Conservation (phyloP, 2,329 filamentous ascomycete genomes). For the Hypoxylon sp. region DNA sequence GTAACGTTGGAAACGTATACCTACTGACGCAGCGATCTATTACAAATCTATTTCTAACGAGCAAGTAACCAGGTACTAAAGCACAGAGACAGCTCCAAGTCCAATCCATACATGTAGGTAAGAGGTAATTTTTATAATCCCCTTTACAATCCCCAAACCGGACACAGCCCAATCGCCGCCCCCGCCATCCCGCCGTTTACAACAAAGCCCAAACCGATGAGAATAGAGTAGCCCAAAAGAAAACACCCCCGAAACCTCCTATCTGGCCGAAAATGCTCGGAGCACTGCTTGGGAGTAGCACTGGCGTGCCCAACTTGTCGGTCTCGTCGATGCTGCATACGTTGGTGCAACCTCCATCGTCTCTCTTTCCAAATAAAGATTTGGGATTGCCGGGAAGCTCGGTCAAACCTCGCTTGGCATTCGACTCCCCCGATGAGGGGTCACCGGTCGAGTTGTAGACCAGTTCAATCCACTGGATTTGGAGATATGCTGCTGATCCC, state of each 20-base stretch:
- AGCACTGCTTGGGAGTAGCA: slow-evolving; percentile 54
- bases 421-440: slow-evolving; percentile 15
- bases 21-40: slow-evolving; percentile 5
- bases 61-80: slow-evolving; percentile 1
- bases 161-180: neutral
- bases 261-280: slow-evolving; percentile 43
- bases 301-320: slow-evolving; percentile 57
- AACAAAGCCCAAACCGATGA: slow-evolving; percentile 43
- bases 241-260: slow-evolving; percentile 36
- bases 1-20: slow-evolving; percentile 3
- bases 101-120: neutral
- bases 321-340: slow-evolving; percentile 58
- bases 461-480: slow-evolving; percentile 75
- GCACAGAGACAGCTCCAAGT: slow-evolving; percentile 9
- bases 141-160: neutral
- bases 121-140: too few relatives aligned
- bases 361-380: slow-evolving; percentile 34
- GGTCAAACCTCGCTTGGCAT: slow-evolving; percentile 23
- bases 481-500: slow-evolving; percentile 65
- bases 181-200: slow-evolving; percentile 17
- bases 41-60: slow-evolving; percentile 9
- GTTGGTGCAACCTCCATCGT: slow-evolving; percentile 45
- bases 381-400: neutral
- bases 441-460: slow-evolving; percentile 64
- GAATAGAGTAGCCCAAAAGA: slow-evolving; percentile 48